Evolutionary conservation across 306 rosid genomes (phyloP).

Genomic region (Begonia peltatifolia): DNA sequence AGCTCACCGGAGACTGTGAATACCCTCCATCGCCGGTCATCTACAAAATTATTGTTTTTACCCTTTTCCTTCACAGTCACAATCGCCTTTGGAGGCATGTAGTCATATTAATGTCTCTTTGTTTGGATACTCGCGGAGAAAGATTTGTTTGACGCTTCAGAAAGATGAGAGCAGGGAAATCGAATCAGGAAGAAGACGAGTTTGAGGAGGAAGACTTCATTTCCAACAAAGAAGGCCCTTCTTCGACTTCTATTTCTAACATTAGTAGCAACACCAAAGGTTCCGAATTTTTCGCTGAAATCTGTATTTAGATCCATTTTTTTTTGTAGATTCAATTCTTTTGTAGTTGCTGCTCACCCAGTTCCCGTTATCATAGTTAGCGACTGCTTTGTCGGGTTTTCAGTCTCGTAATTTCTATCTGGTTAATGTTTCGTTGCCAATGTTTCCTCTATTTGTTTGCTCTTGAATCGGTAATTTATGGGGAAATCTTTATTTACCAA

Average conservation of each 20-base stretch:
- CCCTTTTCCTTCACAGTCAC: too few species aligned
- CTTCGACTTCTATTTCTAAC: constrained; percentile 37
- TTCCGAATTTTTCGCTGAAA: constrained; percentile 7
- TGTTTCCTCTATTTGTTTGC: not conserved
- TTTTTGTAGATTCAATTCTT: not conserved
- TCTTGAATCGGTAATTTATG: not conserved
- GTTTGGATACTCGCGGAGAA: too few species aligned
- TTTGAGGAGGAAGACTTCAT: constrained; percentile 73
- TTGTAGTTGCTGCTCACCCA: too few species aligned
- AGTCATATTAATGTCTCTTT: too few species aligned
- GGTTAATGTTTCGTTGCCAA: not conserved
- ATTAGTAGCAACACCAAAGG: constrained; percentile 50
- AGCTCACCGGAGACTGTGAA: not conserved
- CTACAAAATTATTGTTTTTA: too few species aligned
- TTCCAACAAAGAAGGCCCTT: constrained; percentile 54
- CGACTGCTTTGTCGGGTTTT: not conserved
- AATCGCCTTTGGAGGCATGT: too few species aligned
- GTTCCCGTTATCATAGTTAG: too few species aligned
- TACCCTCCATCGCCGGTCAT: too few species aligned
- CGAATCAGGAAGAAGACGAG: constrained; percentile 70
- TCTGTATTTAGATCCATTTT: not conserved
- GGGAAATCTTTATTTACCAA: not conserved
- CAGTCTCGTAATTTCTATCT: not conserved
- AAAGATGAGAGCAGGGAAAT: constrained; percentile 71
- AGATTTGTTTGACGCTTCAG: not conserved